Evolutionary conservation across 1,284 basidiomycete genomes (phyloP), one percentile per base, ranked within the genome.

Genomic region (Malassezia nana): DNA sequence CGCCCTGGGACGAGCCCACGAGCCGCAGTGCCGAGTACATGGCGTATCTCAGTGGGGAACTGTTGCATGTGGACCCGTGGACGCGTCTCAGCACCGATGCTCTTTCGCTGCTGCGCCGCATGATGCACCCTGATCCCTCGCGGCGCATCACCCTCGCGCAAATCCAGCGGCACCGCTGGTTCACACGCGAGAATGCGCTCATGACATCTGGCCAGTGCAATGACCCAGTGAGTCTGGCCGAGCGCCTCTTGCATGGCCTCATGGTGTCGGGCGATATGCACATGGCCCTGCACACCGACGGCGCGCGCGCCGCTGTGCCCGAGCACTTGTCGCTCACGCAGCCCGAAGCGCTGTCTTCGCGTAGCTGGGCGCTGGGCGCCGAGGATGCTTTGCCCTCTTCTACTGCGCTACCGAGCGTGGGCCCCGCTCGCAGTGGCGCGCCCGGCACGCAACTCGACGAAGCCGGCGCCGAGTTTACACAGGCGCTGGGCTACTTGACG

Each of bases 1-100:
- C 92, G 0, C 94, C 92, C 1, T 98, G 92, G 92, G 92, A 96
- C 69, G 87, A 94, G 70, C 90, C 92, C 3, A 89, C 89, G 0
- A 70, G 75, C 0, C 78, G 79, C 18, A 88, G 86, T 58, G 81
- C 82, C 2, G 92, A 98, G 75, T 98, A 82, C 72, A 72, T 76
- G 24, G 81, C 82, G 6, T 98, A 87, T 74, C 69, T 85, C 2
- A 79, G 79, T 0, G 89, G 89, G 2, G 78, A 84, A 49, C 82
- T 92, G 48, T 60, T 72, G 48, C 72, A 80, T 7, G 82, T 87
- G 63, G 78, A 79, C 3, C 92, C 92, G 0, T 98, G 92, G 92
- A 82, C 79, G 55, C 78, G 82, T 15, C 81, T 96, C 46, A 76
- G 78, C 15, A 69, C 75, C 1, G 78, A 81, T 46, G 80, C 82